Evolutionary conservation across 257 asterid genomes (phyloP).

Genomic region (Phtheirospermum japonicum): DNA sequence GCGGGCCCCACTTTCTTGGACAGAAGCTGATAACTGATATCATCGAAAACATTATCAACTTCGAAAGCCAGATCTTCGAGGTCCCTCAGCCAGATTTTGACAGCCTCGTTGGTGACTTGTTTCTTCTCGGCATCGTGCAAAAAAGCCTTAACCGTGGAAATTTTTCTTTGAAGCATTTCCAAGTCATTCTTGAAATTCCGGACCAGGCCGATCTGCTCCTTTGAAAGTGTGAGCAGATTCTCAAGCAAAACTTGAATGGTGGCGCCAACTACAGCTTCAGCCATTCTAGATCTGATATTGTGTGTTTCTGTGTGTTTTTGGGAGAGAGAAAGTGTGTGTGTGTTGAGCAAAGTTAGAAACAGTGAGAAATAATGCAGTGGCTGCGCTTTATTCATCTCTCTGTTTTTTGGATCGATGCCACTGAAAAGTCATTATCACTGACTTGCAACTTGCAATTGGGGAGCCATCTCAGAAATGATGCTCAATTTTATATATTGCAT

Average conservation of each 20-base stretch:
- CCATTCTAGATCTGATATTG: background rate
- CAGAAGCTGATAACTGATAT: conserved; percentile 20
- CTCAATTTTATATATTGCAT: too few relatives aligned
- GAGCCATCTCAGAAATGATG: too few relatives aligned
- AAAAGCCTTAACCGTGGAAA: background rate
- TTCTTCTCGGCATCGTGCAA: conserved; percentile 25
- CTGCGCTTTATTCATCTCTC: too few relatives aligned
- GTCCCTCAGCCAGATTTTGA: conserved; percentile 29
- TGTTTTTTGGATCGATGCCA: too few relatives aligned
- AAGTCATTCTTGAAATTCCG: background rate
- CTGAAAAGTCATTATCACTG: too few relatives aligned
- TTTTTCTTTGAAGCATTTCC: background rate
- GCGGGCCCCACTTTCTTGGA: background rate
- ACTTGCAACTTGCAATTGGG: too few relatives aligned
- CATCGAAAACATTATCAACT: conserved; percentile 22
- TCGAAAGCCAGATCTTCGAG: conserved; percentile 22
- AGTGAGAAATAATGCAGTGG: too few relatives aligned
- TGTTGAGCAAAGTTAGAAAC: too few relatives aligned
- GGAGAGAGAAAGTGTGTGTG: too few relatives aligned
- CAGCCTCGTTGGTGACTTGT: background rate
- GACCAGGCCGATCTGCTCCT: background rate
- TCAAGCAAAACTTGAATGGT: background rate
- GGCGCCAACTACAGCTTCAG: background rate
- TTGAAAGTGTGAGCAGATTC: background rate
- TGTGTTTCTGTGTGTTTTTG: background rate